These are phyloP conservation scores for Rutstroemia sp. DNA, from an alignment of 2,329 filamentous ascomycete genomes.

Conservation along the genomic window DNA sequence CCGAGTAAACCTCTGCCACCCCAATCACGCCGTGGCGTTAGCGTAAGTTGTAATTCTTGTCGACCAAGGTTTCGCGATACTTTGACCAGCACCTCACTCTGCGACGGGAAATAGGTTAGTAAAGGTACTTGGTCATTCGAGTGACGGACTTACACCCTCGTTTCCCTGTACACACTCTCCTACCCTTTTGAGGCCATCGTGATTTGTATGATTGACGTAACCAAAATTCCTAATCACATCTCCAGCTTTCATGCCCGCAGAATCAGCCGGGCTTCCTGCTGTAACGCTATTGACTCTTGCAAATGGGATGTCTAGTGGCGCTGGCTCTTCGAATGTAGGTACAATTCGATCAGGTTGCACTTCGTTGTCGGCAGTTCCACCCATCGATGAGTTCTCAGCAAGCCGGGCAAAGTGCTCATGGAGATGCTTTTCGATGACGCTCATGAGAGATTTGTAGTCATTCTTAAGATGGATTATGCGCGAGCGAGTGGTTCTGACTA, in stretches of 20 bases:
- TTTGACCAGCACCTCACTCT: conserved; percentile 67
- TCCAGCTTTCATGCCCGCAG: conserved; percentile 71
- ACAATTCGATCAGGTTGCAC: conserved; percentile 23
- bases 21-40: conserved; percentile 77
- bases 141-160: conserved; percentile 64
- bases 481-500: conserved; percentile 87
- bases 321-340: conserved; percentile 30
- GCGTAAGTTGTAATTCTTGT: conserved; percentile 58
- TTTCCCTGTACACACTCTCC: conserved; percentile 86
- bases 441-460: conserved; percentile 89
- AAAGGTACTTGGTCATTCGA: neutral
- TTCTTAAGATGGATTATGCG: conserved; percentile 86
- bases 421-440: conserved; percentile 72
- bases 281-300: conserved; percentile 85
- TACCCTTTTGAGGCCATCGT: conserved; percentile 78
- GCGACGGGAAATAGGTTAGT: conserved; percentile 6
- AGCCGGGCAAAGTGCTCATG: conserved; percentile 81
- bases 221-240: conserved; percentile 84
- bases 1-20: conserved; percentile 84
- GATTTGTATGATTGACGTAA: conserved; percentile 72
- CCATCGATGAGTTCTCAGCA: conserved; percentile 34
- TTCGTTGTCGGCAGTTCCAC: conserved; percentile 19
- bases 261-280: conserved; percentile 69
- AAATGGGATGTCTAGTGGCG: conserved; percentile 56
- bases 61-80: conserved; percentile 40